phyloP scores from a whole-genome alignment of 2,329 filamentous ascomycete genomes.

The Exophiala viscosa region DNA sequence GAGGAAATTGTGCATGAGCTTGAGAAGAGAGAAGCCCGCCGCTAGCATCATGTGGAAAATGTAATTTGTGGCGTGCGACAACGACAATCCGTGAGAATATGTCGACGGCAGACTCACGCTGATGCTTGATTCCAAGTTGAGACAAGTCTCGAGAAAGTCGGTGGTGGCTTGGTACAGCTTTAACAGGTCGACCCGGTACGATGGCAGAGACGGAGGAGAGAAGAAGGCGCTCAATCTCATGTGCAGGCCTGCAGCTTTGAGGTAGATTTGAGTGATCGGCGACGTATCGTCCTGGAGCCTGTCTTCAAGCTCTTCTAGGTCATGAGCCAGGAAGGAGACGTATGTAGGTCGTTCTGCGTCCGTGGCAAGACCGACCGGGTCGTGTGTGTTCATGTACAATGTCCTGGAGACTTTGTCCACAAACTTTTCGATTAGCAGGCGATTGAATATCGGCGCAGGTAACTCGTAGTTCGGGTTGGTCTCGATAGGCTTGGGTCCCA shows the following conservation, averaged over 20 bases:
- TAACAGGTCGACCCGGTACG: slow-evolving; percentile 45
- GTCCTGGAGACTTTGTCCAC: slow-evolving; percentile 55
- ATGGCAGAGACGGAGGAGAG: slow-evolving; percentile 44
- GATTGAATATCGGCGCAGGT: slow-evolving; percentile 49
- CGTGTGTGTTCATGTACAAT: slow-evolving; percentile 54
- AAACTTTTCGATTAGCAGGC: slow-evolving; percentile 57
- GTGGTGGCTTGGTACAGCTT: slow-evolving; percentile 46
- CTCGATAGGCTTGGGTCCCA: slow-evolving; percentile 42
- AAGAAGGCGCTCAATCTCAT: slow-evolving; percentile 50
- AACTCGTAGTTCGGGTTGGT: slow-evolving; percentile 47
- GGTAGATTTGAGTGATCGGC: slow-evolving; percentile 47
- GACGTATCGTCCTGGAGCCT: slow-evolving; percentile 42
- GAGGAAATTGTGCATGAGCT: slow-evolving; percentile 64
- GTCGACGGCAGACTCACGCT: slow-evolving; percentile 32
- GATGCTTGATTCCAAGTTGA: slow-evolving; percentile 41
- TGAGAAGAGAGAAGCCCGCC: slow-evolving; percentile 61
- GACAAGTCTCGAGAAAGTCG: slow-evolving; percentile 45
- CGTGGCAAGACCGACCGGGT: slow-evolving; percentile 50
- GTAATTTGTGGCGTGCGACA: slow-evolving; percentile 57
- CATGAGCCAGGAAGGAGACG: slow-evolving; percentile 44
- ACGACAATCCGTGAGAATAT: slow-evolving; percentile 37
- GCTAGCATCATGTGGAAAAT: slow-evolving; percentile 66
- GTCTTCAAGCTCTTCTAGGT: slow-evolving; percentile 52
- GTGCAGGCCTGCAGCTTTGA: slow-evolving; percentile 46
- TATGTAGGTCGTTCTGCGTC: slow-evolving; percentile 44